These are phyloP conservation scores for Kazachstania taianensis DNA, from an alignment of 805 yeast genomes.

Conservation along the genomic window DNA sequence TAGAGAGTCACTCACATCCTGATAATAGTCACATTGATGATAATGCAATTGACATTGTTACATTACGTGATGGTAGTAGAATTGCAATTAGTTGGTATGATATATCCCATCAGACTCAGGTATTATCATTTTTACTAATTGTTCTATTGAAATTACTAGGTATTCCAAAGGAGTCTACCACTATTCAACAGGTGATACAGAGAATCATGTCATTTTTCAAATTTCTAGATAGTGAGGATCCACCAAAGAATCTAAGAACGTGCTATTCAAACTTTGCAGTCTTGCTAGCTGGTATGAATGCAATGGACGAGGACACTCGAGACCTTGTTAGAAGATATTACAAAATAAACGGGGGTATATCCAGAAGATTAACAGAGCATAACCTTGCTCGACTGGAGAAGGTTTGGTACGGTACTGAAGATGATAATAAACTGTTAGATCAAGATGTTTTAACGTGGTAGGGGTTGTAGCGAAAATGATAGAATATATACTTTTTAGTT, in stretches of 20 bases:
- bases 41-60: constrained; percentile 28
- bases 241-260: constrained; percentile 29
- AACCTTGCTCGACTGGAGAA: constrained; percentile 26
- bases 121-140: constrained; percentile 25
- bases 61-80: constrained; percentile 18
- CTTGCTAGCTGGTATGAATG: constrained; percentile 28
- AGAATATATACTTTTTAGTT: too few species aligned
- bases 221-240: constrained; percentile 26
- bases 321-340: constrained; percentile 25
- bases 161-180: constrained; percentile 25
- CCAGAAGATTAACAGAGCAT: constrained; percentile 27
- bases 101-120: constrained; percentile 31
- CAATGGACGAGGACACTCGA: constrained; percentile 28
- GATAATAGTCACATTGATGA: constrained; percentile 25
- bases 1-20: constrained; percentile 27
- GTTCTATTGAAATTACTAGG: constrained; percentile 27
- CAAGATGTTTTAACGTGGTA: constrained; percentile 31
- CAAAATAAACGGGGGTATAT: constrained; percentile 23
- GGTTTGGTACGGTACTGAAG: constrained; percentile 27
- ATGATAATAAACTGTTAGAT: constrained; percentile 24
- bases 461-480: too few species aligned
- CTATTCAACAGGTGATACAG: constrained; percentile 27
- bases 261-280: constrained; percentile 31
- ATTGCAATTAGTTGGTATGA: constrained; percentile 31
- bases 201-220: constrained; percentile 27